These are phyloP conservation scores for Kwoniella botswanensis DNA, from an alignment of 768 basidiomycete species.

Conservation along the genomic window DNA sequence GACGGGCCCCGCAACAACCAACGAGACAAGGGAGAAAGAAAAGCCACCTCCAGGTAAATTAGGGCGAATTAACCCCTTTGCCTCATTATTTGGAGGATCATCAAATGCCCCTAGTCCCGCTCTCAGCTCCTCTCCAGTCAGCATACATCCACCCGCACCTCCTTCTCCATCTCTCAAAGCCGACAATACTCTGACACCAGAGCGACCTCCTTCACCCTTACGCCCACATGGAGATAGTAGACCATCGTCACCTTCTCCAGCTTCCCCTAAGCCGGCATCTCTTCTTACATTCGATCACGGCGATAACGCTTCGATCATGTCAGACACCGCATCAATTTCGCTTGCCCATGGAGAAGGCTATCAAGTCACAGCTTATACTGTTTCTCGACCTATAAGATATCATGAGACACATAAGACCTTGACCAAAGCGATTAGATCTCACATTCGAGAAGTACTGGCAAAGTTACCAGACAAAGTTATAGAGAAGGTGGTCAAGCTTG, in stretches of 20 bases:
- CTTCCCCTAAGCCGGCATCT: constrained; percentile 58
- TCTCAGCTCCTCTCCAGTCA: constrained; percentile 41
- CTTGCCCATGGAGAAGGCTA: constrained; percentile 43
- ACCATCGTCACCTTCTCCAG: constrained; percentile 67
- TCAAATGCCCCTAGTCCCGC: constrained; percentile 54
- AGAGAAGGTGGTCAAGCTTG: constrained; percentile 46
- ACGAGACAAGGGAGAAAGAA: constrained; percentile 61
- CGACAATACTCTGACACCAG: constrained; percentile 17
- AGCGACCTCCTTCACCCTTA: constrained; percentile 30
- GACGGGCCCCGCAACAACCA: constrained; percentile 59
- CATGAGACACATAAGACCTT: constrained; percentile 53
- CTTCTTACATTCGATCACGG: constrained; percentile 18
- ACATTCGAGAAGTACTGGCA: constrained; percentile 46
- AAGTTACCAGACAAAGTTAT: constrained; percentile 53
- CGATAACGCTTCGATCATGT: constrained; percentile 38
- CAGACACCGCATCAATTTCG: constrained; percentile 21
- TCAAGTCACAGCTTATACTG: constrained; percentile 52
- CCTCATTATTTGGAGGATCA: constrained; percentile 72
- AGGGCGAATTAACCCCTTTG: constrained; percentile 73
- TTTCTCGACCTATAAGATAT: constrained; percentile 51
- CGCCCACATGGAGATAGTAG: constrained; percentile 26
- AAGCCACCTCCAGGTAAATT: constrained; percentile 50
- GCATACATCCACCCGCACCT: constrained; percentile 57
- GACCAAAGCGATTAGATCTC: constrained; percentile 46
- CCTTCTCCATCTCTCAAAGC: constrained; percentile 32